A percentile compares a stretch with the other conserved stretches of the same genome.
These are phyloP conservation scores for Pyrenochaeta sp. DNA, from an alignment of 2,329 filamentous ascomycete species.

Conservation along the genomic window DNA sequence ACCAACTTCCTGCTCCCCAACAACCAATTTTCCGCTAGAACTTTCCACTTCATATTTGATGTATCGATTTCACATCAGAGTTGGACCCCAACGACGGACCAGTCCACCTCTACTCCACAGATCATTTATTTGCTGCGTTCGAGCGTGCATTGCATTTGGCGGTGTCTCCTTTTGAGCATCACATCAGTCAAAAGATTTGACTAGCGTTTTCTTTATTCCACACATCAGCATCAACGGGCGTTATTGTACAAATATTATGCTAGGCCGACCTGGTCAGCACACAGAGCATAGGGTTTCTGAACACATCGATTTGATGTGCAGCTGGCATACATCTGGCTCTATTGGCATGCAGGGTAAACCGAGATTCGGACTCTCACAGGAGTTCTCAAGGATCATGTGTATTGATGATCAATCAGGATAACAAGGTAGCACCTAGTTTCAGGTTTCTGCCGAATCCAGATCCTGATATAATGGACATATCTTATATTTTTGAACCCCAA, in stretches of 20 bases:
- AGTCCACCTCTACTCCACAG: slow-evolving; percentile 15
- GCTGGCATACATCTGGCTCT: background rate
- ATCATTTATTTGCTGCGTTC: slow-evolving; percentile 41
- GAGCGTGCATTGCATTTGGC: slow-evolving; percentile 49
- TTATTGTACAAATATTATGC: slow-evolving; percentile 17
- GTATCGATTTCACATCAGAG: slow-evolving; percentile 13
- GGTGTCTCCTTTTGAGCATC: slow-evolving; percentile 23
- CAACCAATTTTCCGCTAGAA: slow-evolving; percentile 47
- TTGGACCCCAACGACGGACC: background rate
- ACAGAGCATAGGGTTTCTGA: background rate
- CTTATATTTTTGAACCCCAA: background rate
- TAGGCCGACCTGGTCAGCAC: background rate
- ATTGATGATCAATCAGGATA: background rate
- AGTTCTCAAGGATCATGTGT: background rate
- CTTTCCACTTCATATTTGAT: slow-evolving; percentile 16
- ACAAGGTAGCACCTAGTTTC: background rate
- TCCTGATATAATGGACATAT: background rate
- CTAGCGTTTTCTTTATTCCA: slow-evolving; percentile 17
- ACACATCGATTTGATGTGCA: background rate
- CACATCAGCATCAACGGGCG: slow-evolving; percentile 33
- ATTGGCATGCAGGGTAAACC: background rate
- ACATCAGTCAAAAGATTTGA: slow-evolving; percentile 23
- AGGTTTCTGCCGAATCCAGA: background rate
- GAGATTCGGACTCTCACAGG: background rate
- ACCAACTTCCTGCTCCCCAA: slow-evolving; percentile 49